Evolutionary conservation across 768 basidiomycete genomes (phyloP).

Genomic region (Nidula microcarpa): DNA sequence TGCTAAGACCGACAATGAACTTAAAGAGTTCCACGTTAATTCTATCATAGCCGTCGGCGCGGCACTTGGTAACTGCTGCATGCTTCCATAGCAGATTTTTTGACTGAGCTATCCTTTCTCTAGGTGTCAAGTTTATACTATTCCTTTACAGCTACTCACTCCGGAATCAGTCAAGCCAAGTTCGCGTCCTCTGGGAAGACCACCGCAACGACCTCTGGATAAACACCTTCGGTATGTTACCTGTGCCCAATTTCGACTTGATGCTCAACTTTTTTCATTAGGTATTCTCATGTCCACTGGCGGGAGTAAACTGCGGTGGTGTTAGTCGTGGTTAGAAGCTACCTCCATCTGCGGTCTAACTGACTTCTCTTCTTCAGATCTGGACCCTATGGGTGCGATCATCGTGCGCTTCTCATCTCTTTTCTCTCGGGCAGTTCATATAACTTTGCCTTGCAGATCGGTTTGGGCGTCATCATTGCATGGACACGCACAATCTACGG

Average conservation of each 20-base stretch:
- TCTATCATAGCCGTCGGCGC: constrained; percentile 80
- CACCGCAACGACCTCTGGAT: constrained; percentile 92
- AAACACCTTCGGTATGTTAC: constrained; percentile 65
- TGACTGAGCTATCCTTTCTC: not conserved
- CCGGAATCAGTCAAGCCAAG: constrained; percentile 82
- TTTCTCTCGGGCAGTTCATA: not conserved
- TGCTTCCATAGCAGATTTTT: constrained; percentile 1
- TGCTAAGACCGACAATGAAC: constrained; percentile 46
- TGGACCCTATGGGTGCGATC: constrained; percentile 78
- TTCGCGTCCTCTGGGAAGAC: constrained; percentile 94
- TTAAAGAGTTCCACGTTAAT: constrained; percentile 70
- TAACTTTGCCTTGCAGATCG: constrained; percentile 47
- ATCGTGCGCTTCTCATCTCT: constrained; percentile 45
- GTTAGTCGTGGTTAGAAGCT: constrained; percentile 40
- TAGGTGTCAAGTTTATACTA: constrained; percentile 80
- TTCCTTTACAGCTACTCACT: constrained; percentile 86
- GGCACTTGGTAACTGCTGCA: constrained; percentile 61
- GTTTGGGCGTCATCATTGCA: constrained; percentile 70
- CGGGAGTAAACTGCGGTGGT: constrained; percentile 80
- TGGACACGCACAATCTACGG: constrained; percentile 76
- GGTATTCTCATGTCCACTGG: constrained; percentile 82
- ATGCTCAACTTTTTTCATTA: constrained; percentile 18
- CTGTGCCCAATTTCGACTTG: not conserved
- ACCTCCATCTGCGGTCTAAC: constrained; percentile 1
- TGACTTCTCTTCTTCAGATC: constrained; percentile 31